Evolutionary conservation across 2,329 filamentous ascomycete species (phyloP), one percentile per base, ranked within the genome.

Genomic region (Alternaria rosae): DNA sequence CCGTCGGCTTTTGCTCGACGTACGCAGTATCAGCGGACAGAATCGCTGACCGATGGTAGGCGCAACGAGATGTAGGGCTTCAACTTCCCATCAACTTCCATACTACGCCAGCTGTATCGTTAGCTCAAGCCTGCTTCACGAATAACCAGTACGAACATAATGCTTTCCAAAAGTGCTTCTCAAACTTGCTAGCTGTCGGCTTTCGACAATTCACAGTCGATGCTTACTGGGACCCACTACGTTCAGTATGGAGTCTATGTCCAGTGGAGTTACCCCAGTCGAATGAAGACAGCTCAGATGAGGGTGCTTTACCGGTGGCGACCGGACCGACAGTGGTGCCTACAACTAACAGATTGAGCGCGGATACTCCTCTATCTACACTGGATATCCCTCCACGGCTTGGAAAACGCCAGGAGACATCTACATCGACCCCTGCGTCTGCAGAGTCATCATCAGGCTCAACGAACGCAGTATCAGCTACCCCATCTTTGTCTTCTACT

Each of bases 11-110:
- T 43, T 41, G 20, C 12, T 23, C 12, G 21, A 35, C 42, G 21
- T 43, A 45, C 44, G 44, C 17, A 15, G 13, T 15, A 8, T 35
- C 20, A 44, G 25, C 35, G 15, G 6, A 21, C 28, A 26, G 23
- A 20, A 23, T n/a, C 26, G 35, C 68, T 73, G 52, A 73, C 64
- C 10, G 23, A 26, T 28, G 45, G 38, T 68, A 88, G 88, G 87
- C 87, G 45, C 86, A 89, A 75, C 81, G 89, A 75, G 89, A 91
- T 80, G 79, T 89, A 42, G 83, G 84, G 21, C 78, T 86, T 11
- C 81, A 83, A 57, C 81, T 90, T 7, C 89, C 89, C 3, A 84
- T 91, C 69, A 89, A 91, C 70, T 89, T 83, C 73, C 84, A 88
- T 41, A 87, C 86, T 4, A 77, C 80, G 15, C 85, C 88, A 10